Evolutionary conservation across 176 grass and related monocot genomes (phyloP).

Genomic region (Thalia dealbata): DNA sequence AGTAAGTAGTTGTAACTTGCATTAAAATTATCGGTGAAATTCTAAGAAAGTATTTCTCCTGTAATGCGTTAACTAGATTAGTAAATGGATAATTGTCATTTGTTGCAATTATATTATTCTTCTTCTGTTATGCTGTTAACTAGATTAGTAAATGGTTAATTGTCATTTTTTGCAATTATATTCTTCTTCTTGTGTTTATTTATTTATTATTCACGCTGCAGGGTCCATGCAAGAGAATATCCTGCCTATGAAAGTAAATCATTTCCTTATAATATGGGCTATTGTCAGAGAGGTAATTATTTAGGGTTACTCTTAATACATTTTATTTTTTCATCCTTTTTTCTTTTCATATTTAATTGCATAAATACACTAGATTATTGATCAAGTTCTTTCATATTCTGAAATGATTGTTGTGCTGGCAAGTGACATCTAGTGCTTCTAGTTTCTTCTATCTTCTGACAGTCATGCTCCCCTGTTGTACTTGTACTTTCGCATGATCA

Average conservation of each 20-base stretch:
- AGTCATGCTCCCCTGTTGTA: background rate
- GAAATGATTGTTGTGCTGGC: background rate
- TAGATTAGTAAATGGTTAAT: background rate
- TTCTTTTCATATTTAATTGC: conserved; percentile 1
- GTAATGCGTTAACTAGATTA: no score
- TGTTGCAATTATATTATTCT: no score
- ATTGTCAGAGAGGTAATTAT: conserved; percentile 65
- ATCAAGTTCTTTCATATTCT: background rate
- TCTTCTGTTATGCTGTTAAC: no score
- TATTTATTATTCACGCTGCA: conserved; percentile 18
- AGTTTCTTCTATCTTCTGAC: background rate
- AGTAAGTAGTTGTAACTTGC: background rate
- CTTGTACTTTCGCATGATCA: conserved; percentile 37
- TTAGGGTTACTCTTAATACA: conserved; percentile 6
- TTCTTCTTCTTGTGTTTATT: background rate
- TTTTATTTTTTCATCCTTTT: background rate
- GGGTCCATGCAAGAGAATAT: conserved; percentile 96
- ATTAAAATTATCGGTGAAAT: no score
- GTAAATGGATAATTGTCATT: no score
- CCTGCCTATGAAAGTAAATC: conserved; percentile 52
- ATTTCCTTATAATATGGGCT: conserved; percentile 77
- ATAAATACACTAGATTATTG: background rate
- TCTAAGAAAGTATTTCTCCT: no score
- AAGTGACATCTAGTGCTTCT: background rate
- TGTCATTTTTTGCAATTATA: no score